Conservation (phyloP, 1,284 basidiomycete species). For the Singerocomus inundabilis region DNA sequence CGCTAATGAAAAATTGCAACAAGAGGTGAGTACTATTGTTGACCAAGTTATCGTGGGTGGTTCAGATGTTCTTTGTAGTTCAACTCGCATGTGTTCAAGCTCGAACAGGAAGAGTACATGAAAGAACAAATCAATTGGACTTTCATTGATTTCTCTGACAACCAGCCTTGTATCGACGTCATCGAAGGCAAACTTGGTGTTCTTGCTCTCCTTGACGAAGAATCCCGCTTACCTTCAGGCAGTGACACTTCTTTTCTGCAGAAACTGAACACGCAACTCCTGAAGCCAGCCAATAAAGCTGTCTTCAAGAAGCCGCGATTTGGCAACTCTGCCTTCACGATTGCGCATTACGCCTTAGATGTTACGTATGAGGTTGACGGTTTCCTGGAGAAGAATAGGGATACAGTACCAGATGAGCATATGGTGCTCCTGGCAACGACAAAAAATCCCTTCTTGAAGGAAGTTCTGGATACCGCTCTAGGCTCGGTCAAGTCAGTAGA, state of each 20-base stretch:
- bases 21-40: constrained; percentile 60
- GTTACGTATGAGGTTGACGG: constrained; percentile 99
- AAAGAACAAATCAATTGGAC: constrained; percentile 99
- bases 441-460: constrained; percentile 90
- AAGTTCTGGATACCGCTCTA: constrained; percentile 89
- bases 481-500: constrained; percentile 69
- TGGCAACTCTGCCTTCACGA: constrained; percentile 95
- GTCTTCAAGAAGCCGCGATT: constrained; percentile 99
- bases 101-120: constrained; percentile 99
- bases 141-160: constrained; percentile 99
- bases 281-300: constrained; percentile 81
- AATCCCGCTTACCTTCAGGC: constrained; percentile 94
- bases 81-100: constrained; percentile 98
- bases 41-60: background rate
- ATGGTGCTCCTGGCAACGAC: constrained; percentile 84
- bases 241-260: constrained; percentile 92
- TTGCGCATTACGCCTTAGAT: constrained; percentile 97
- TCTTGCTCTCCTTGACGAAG: constrained; percentile 93
- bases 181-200: constrained; percentile 98
- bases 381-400: constrained; percentile 98
- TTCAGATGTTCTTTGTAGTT: constrained; percentile 54
- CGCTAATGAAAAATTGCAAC: constrained; percentile 97
- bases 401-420: constrained; percentile 98
- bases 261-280: constrained; percentile 88
- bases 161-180: constrained; percentile 98